phyloP scores from a whole-genome alignment of 768 basidiomycete genomes.

The Podaxis rugospora region DNA sequence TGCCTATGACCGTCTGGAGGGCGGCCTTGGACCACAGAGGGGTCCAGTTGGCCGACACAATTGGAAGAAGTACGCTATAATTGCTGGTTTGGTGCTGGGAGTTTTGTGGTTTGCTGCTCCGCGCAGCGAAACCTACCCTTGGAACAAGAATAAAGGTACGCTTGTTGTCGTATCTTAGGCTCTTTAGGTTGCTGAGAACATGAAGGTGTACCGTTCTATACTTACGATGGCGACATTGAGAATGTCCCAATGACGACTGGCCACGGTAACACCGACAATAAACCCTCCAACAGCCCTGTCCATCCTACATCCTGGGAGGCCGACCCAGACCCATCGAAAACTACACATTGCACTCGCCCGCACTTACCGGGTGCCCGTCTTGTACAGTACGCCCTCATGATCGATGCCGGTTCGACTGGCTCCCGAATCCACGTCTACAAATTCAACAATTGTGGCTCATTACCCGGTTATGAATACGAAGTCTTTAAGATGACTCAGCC shows the following conservation, averaged over 20 bases:
- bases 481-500: slow-evolving; percentile 81
- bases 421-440: slow-evolving; percentile 99
- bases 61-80: slow-evolving; percentile 70
- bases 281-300: slow-evolving; percentile 11
- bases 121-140: slow-evolving; percentile 19
- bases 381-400: slow-evolving; percentile 93
- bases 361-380: slow-evolving; percentile 46
- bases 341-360: slow-evolving; percentile 65
- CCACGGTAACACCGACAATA: slow-evolving; percentile 7
- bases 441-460: slow-evolving; percentile 83
- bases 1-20: slow-evolving; percentile 59
- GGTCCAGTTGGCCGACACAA: slow-evolving; percentile 26
- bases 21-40: slow-evolving; percentile 50
- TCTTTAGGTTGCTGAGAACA: slow-evolving; percentile 9
- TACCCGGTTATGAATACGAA: slow-evolving; percentile 87
- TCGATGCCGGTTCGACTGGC: slow-evolving; percentile 97
- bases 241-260: neutral
- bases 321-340: slow-evolving; percentile 71
- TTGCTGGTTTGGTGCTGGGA: slow-evolving; percentile 48
- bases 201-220: neutral
- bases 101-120: slow-evolving; percentile 70
- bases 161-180: slow-evolving; percentile 17
- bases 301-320: slow-evolving; percentile 60
- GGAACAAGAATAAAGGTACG: slow-evolving; percentile 18
- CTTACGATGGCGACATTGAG: slow-evolving; percentile 6